Evolutionary conservation across 1,284 basidiomycete species (phyloP), one percentile per base, ranked within the genome.

Genomic region (Ustilago bromivora): DNA sequence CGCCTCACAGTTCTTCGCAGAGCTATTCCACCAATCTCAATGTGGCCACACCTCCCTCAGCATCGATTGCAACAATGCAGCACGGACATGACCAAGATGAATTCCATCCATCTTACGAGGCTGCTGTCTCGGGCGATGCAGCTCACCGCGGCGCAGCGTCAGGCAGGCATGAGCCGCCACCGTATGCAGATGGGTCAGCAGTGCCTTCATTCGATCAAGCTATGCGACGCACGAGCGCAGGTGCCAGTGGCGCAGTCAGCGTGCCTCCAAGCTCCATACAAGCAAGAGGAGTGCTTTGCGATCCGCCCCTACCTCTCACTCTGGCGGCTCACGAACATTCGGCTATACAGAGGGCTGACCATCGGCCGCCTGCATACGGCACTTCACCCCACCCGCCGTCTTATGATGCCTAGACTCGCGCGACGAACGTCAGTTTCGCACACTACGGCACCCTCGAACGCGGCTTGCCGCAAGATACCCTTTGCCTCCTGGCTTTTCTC

Each of bases 381-480:
- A 76, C 68, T 15, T 76, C 73, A n/a, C 69, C 66, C 4, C 68
- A 71, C 54, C 73, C 73, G 10, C 73, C 73, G 17, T 71, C 68
- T 10, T 76, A 76, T 34, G 68, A 76, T 41, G 68, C 73, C 1
- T 71, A 58, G 54, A 2, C 8, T 10, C 10, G 13, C 36, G 36
- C 5, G 36, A 38, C 13, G 36, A 10, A 13, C 19, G 11, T 19
- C 9, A 7, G 19, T 19, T 46, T 19, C 11, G n/a, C 9, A 38
- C 13, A 9, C 13, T 38, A 46, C 19, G 6, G n/a, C 2, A 9
- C 19, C n/a, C 7, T 19, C n/a, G 17, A 46, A 19, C 13, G 13
- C 3, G 17, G 11, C 13, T 13, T 7, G 49, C 49, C 23, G 11
- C n/a, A 51, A 12, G 49, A 51, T 51, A 51, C 49, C 49, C 43